Base-by-base conservation (phyloP, 164 flowering plant species). In the Protea cynaroides region DNA sequence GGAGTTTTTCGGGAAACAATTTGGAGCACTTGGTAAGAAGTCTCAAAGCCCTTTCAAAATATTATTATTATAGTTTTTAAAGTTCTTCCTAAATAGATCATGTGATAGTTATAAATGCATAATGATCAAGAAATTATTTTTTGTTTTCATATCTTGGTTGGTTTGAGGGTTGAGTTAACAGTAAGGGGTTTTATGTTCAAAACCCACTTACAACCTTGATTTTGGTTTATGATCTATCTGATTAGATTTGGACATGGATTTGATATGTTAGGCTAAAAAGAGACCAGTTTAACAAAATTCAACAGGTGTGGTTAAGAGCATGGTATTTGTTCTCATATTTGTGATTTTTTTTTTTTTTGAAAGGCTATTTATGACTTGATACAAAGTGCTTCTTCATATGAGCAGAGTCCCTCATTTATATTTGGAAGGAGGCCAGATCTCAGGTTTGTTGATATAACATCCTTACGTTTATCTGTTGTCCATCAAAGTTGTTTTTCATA, bases 341-440 rank as follows among this genome's bases (percentile, higher is more conserved):
- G n/a, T n/a, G n/a, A n/a, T n/a, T n/a, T n/a, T n/a, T n/a, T n/a
- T n/a, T n/a, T n/a, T n/a, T n/a, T n/a, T n/a, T n/a, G n/a, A n/a
- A n/a, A n/a, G n/a, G n/a, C n/a, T n/a, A n/a, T n/a, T n/a, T n/a
- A n/a, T n/a, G n/a, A n/a, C n/a, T n/a, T n/a, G n/a, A n/a, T n/a
- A 40, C 8, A 8, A 40, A 12, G 9, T 9, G 46, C 10, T 40
- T 40, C 14, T n/a, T n/a, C n/a, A 12, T 40, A 8, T 1, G 34
- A 5, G 13, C 46, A 40, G 17, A 4, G 17, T 49, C 19, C 19
- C 52, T 49, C 52, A 49, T 14, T 87, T 66, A 92, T 86, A 63
- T 75, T 88, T 71, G 87, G 88, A 66, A 83, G 97, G 67, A 83
- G 76, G 14, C 91, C 96, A 43, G 92, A 92, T 59, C 71, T 92